Evolutionary conservation across 2,329 filamentous ascomycete species (phyloP), one percentile per base, ranked within the genome.

Genomic region (Fusarium camptoceras): DNA sequence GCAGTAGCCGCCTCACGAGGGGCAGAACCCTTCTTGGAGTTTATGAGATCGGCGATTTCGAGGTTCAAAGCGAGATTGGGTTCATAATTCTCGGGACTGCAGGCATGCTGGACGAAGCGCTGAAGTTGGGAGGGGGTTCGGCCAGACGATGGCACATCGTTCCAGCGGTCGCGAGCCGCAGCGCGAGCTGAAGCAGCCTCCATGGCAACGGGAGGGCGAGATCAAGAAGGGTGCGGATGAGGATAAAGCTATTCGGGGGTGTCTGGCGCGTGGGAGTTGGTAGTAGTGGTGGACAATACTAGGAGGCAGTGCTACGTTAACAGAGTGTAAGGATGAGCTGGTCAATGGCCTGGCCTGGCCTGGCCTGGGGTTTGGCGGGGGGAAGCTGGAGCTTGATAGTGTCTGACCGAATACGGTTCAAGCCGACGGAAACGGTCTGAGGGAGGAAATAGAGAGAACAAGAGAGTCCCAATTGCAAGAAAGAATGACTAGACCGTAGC

Each of bases 31-130:
- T 98, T 98, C 85, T 98, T 99, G 77, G 91, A 91, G 82, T 99
- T 99, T 85, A 99, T 93, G 76, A 98, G 84, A 83, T 99, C 96
- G 76, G 94, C 87, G 76, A 99, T 97, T 86, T 99, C 96, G 79
- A 99, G 92, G 78, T 96, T 97, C 70, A 99, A 85, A 62, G 94
- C 96, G 58, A 99, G 91, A 79, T 99, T 98, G 68, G 96, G 95
- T 84, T 99, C 96, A 85, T 94, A 98, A 84, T 98, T 98, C 80
- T 97, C 93, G 54, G 96, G 94, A 77, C 96, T 97, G 85, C 96
- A 98, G 72, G 96, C 95, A 83, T 94, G 94, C 80, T 96, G 90
- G 81, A 99, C 97, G 82, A 94, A 98, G 82, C 96, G 92, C 84
- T 97, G 94, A 66, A 99, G 88, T 79, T 94, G 94, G 61, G 94